These are phyloP conservation scores for Candida dubliniensis DNA, from an alignment of 1,139 yeast species.

Conservation along the genomic window DNA sequence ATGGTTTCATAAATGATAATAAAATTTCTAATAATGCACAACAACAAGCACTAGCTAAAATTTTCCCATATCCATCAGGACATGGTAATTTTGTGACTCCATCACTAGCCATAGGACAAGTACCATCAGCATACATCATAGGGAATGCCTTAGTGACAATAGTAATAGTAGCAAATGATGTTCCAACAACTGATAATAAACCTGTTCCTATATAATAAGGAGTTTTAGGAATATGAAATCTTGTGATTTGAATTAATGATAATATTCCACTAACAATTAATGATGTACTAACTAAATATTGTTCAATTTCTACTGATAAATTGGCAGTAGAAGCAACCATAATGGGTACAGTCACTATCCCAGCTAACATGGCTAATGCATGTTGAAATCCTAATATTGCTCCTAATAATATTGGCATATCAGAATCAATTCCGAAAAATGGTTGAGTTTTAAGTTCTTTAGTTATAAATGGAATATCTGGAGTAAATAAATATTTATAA, in stretches of 20 bases:
- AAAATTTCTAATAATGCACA: conserved; percentile 74
- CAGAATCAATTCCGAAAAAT: conserved; percentile 75
- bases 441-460: conserved; percentile 49
- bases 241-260: conserved; percentile 74
- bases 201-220: conserved; percentile 85
- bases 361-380: conserved; percentile 86
- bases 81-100: conserved; percentile 69
- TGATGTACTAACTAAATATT: conserved; percentile 77
- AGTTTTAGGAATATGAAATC: conserved; percentile 72
- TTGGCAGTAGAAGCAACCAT: conserved; percentile 64
- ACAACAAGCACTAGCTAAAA: conserved; percentile 74
- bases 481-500: conserved; percentile 76
- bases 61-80: conserved; percentile 87
- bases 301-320: conserved; percentile 47
- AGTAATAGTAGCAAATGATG: conserved; percentile 83
- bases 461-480: conserved; percentile 67
- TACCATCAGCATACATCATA: conserved; percentile 72
- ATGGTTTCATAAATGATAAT: conserved; percentile 75
- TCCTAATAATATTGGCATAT: conserved; percentile 77
- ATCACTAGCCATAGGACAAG: conserved; percentile 58
- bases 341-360: conserved; percentile 84
- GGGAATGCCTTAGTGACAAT: conserved; percentile 77
- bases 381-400: conserved; percentile 82
- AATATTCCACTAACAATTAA: conserved; percentile 74
- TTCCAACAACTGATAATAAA: conserved; percentile 81